A percentile compares a stretch with the other conserved stretches of the same genome.
These are phyloP conservation scores for Polytolypa hystricis DNA, from an alignment of 2,329 filamentous ascomycete species.

Conservation along the genomic window DNA sequence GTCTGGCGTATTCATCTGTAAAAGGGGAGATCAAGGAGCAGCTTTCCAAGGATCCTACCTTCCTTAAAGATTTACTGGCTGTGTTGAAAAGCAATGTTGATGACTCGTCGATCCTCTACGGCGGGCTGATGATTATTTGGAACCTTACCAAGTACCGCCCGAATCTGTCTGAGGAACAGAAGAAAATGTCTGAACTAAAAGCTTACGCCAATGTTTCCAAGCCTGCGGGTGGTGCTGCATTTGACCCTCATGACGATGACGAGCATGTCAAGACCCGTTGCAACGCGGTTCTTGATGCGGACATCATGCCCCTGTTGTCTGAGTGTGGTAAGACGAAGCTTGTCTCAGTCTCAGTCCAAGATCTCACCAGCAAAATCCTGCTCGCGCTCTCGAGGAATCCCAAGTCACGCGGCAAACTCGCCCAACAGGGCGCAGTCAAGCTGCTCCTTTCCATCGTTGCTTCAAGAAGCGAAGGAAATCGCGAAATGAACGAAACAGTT, in stretches of 20 bases:
- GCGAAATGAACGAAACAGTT: constrained; percentile 28
- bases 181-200: constrained; percentile 82
- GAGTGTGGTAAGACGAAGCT: constrained; percentile 58
- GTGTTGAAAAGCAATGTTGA: constrained; percentile 38
- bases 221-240: constrained; percentile 31
- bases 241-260: constrained; percentile 63
- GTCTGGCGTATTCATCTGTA: constrained; percentile 81
- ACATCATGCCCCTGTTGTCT: constrained; percentile 65
- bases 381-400: constrained; percentile 65
- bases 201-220: constrained; percentile 84
- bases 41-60: constrained; percentile 54
- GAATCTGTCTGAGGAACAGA: constrained; percentile 73
- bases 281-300: constrained; percentile 65
- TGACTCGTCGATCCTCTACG: constrained; percentile 66
- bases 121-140: constrained; percentile 70
- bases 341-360: constrained; percentile 53
- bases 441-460: constrained; percentile 62
- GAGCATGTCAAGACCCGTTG: constrained; percentile 66
- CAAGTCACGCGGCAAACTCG: constrained; percentile 63
- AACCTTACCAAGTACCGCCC: constrained; percentile 79
- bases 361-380: constrained; percentile 65
- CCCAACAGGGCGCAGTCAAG: constrained; percentile 87
- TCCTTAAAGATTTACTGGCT: constrained; percentile 58
- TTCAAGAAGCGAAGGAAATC: constrained; percentile 30
- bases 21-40: constrained; percentile 76